phyloP scores from a whole-genome alignment of 2,329 filamentous ascomycete genomes.

The Cytospora mali region DNA sequence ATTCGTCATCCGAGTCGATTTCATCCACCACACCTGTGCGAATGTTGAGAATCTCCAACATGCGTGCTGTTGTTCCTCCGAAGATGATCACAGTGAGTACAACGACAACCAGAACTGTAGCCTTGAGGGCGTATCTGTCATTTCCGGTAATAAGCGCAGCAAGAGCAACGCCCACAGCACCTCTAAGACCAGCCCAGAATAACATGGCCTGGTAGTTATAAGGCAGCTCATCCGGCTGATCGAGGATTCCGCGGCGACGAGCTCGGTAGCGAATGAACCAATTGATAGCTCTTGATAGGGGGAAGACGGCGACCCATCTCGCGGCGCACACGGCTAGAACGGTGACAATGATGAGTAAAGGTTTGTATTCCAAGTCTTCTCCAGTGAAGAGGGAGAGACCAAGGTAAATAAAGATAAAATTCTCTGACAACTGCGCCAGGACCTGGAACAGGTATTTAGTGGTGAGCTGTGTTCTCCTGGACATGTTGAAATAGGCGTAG shows the following conservation, averaged over 20 bases:
- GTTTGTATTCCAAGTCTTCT: conserved; percentile 84
- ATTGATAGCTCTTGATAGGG: conserved; percentile 86
- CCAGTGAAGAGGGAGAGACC: conserved; percentile 95
- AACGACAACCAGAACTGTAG: conserved; percentile 95
- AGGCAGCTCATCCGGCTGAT: conserved; percentile 84
- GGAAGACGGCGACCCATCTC: conserved; percentile 92
- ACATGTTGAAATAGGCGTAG: conserved; percentile 99
- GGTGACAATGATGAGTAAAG: conserved; percentile 91
- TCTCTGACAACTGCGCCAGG: conserved; percentile 92
- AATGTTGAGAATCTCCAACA: conserved; percentile 97
- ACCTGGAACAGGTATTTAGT: conserved; percentile 98
- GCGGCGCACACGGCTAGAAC: conserved; percentile 90
- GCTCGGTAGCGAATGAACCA: conserved; percentile 89
- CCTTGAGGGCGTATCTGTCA: conserved; percentile 80
- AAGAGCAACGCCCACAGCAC: conserved; percentile 92
- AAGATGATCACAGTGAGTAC: conserved; percentile 99
- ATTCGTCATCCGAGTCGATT: conserved; percentile 96
- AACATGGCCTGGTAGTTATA: conserved; percentile 99
- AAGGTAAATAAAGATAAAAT: conserved; percentile 99
- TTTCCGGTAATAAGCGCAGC: conserved; percentile 84
- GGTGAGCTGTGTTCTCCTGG: conserved; percentile 90
- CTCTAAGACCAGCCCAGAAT: conserved; percentile 97
- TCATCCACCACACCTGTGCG: conserved; percentile 95
- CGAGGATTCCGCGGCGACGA: conserved; percentile 67
- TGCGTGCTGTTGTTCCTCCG: conserved; percentile 92